Conservation (phyloP, 2,329 filamentous ascomycete genomes). For the Fusarium albosuccineum region DNA sequence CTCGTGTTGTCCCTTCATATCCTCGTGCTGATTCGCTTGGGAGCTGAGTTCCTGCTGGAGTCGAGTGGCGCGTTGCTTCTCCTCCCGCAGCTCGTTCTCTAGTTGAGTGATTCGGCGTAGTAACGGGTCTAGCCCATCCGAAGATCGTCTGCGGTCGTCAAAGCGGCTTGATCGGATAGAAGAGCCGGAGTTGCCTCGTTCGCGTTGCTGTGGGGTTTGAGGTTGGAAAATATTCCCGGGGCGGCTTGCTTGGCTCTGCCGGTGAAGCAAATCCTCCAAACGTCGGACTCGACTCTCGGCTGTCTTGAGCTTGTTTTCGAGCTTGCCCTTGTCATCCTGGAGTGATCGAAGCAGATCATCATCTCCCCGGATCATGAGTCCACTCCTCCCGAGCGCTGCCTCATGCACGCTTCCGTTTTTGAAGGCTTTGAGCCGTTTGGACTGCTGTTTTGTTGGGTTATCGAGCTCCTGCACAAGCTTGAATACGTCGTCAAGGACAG, state of each 20-base stretch:
- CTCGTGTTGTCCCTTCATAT: slow-evolving; percentile 69
- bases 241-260: slow-evolving; percentile 75
- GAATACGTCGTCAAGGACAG: slow-evolving; percentile 77
- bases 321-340: slow-evolving; percentile 83
- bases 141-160: slow-evolving; percentile 61
- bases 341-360: slow-evolving; percentile 83
- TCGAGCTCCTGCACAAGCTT: slow-evolving; percentile 85
- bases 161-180: slow-evolving; percentile 60
- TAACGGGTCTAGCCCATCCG: slow-evolving; percentile 61
- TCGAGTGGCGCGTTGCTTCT: slow-evolving; percentile 75
- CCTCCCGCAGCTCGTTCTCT: slow-evolving; percentile 81
- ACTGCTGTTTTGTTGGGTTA: slow-evolving; percentile 86
- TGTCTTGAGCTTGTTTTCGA: slow-evolving; percentile 82
- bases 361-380: slow-evolving; percentile 86
- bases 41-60: slow-evolving; percentile 78
- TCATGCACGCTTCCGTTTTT: slow-evolving; percentile 97
- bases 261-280: slow-evolving; percentile 91
- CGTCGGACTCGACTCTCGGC: slow-evolving; percentile 91
- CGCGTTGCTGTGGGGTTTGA: slow-evolving; percentile 59
- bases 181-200: slow-evolving; percentile 63
- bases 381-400: slow-evolving; percentile 86
- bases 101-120: slow-evolving; percentile 70
- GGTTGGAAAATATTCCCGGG: slow-evolving; percentile 69
- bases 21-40: slow-evolving; percentile 68
- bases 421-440: slow-evolving; percentile 90